Conservation (phyloP, 768 basidiomycete genomes). For the Gloeopeniophorella convolvens region DNA sequence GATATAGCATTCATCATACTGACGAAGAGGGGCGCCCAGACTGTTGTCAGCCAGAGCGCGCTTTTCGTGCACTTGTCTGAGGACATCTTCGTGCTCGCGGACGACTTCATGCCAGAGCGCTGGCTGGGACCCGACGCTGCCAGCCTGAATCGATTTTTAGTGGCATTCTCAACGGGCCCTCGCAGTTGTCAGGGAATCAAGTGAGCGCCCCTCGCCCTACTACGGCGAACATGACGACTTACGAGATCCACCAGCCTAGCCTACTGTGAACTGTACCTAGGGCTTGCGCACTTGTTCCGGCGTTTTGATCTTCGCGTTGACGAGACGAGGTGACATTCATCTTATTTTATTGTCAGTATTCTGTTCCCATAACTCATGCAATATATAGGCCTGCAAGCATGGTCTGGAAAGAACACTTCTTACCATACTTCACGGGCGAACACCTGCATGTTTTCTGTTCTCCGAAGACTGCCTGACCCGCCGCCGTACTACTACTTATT, state of each 20-base stretch:
- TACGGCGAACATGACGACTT: neutral
- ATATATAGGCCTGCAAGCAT: neutral
- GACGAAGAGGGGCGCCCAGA: neutral
- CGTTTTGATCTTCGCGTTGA: constrained; percentile 3
- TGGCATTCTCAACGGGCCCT: neutral
- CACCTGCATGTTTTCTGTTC: constrained; percentile 1
- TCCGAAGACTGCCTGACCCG: neutral
- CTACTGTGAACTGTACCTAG: constrained; percentile 3
- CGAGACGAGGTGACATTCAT: neutral
- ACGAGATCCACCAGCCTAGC: neutral
- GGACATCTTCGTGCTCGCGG: neutral
- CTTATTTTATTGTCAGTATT: neutral
- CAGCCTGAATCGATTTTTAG: neutral
- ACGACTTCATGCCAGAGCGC: neutral
- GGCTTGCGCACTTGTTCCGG: constrained; percentile 2
- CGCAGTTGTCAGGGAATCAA: neutral
- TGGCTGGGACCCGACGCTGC: neutral
- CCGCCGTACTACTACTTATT: too few species aligned
- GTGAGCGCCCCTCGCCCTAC: neutral
- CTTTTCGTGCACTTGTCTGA: constrained; percentile 1
- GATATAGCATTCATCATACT: neutral
- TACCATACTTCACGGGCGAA: constrained; percentile 4
- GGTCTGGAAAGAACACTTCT: neutral
- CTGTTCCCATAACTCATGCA: neutral
- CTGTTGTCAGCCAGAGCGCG: neutral